Evolutionary conservation across 1,139 yeast genomes (phyloP), one percentile per base, ranked within the genome.

Genomic region (Sugiyamaella paludigena): DNA sequence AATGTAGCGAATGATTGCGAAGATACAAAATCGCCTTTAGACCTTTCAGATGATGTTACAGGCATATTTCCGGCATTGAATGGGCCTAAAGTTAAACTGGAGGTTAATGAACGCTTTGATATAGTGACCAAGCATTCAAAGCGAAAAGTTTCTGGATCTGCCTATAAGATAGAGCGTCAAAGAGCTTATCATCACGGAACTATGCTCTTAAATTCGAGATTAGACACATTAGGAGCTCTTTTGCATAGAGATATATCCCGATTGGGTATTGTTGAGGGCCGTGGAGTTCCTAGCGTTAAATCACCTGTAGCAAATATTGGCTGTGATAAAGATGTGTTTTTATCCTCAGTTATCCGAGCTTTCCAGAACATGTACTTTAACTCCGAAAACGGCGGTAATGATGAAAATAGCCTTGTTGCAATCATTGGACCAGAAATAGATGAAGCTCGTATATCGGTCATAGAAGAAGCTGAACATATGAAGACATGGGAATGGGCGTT

Each of bases 161-260:
- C 98, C 0, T 91, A 80, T 67, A 92, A 91, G 63, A 75, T 94
- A 15, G 82, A 95, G 9, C 78, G 79, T 45, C 94, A 95, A 0
- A 81, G 81, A 58, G 84, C 96, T 2, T 85, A 91, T 58, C 98
- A 94, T 64, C 99, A 94, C 68, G 98, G 98, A 0, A 94, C 99
- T 0, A 88, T 94, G 97, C 73, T 94, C 10, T 71, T 94, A 15
- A 71, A 78, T 48, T 83, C 95, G 50, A 73, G 81, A 43, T 69
- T 94, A 29, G 75, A 74, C 26, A 69, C 75, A 1, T 71, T 92
- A 52, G 73, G 81, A 1, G 72, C 79, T 27, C 64, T 88, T 10
- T 70, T 92, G 50, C 77, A 77, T 48, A 67, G 85, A 13, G 74
- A 74, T 36, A 68, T 68, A 9, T 58, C 67, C 1, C 61, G 68